phyloP scores from a whole-genome alignment of 2,329 filamentous ascomycete species.

The Dactylellina drechsleri region DNA sequence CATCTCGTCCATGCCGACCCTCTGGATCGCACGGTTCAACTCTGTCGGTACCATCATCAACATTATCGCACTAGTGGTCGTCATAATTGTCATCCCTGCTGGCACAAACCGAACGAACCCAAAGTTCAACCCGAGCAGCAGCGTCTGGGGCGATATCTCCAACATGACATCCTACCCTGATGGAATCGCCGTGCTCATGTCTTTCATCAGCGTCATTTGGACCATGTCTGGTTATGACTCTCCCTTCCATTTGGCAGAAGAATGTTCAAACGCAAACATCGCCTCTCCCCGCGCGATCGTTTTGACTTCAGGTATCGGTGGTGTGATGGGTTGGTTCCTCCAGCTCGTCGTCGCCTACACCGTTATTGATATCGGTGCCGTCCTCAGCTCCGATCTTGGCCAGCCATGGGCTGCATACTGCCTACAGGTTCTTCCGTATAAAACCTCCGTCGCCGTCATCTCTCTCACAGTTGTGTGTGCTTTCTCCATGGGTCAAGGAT shows the following conservation, averaged over 20 bases:
- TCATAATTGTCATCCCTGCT: slow-evolving; percentile 75
- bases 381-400: slow-evolving; percentile 71
- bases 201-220: slow-evolving; percentile 76
- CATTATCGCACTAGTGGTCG: slow-evolving; percentile 72
- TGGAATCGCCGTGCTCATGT: slow-evolving; percentile 76
- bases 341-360: slow-evolving; percentile 79
- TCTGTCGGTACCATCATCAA: slow-evolving; percentile 77
- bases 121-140: slow-evolving; percentile 69
- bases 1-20: slow-evolving; percentile 76
- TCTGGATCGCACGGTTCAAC: slow-evolving; percentile 76
- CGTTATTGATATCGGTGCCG: slow-evolving; percentile 70
- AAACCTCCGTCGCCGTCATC: slow-evolving; percentile 71
- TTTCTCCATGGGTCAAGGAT: slow-evolving; percentile 78
- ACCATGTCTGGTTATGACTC: slow-evolving; percentile 75
- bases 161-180: slow-evolving; percentile 74
- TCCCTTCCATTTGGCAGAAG: slow-evolving; percentile 78
- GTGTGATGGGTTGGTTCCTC: slow-evolving; percentile 76
- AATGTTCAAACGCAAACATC: slow-evolving; percentile 77
- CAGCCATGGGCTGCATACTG: slow-evolving; percentile 78
- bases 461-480: slow-evolving; percentile 74
- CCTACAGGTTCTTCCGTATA: slow-evolving; percentile 72
- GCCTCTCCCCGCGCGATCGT: slow-evolving; percentile 78
- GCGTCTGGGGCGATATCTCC: slow-evolving; percentile 74
- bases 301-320: slow-evolving; percentile 73
- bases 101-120: slow-evolving; percentile 65